These are phyloP conservation scores for Oldenlandia corymbosa DNA, from an alignment of 257 asterid species.

Conservation along the genomic window DNA sequence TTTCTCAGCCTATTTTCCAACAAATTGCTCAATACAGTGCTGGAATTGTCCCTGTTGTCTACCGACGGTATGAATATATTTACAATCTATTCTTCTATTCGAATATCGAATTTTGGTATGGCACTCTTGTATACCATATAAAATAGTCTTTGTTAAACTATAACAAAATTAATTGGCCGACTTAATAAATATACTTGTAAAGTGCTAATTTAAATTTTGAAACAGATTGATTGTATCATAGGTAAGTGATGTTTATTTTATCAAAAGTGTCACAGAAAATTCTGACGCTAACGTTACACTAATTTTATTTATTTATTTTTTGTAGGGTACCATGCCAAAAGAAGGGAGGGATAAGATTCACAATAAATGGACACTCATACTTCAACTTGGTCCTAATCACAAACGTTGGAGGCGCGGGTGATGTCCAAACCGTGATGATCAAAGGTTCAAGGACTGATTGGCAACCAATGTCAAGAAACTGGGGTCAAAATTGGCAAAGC, in stretches of 20 bases:
- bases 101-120: too few relatives aligned
- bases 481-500: constrained; percentile 66
- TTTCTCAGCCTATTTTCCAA: constrained; percentile 27
- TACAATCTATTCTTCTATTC: too few relatives aligned
- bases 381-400: constrained; percentile 50
- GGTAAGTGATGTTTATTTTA: too few relatives aligned
- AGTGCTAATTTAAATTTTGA: too few relatives aligned
- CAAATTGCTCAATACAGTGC: constrained; percentile 27
- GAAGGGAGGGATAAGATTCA: constrained; percentile 49
- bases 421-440: constrained; percentile 38
- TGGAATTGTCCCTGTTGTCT: constrained; percentile 30
- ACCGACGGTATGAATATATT: constrained; percentile 15
- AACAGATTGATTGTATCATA: too few relatives aligned
- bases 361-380: constrained; percentile 49
- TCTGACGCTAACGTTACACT: too few relatives aligned
- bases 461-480: constrained; percentile 48
- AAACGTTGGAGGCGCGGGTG: constrained; percentile 55
- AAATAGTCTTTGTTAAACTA: too few relatives aligned
- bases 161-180: too few relatives aligned
- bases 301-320: neutral
- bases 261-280: too few relatives aligned
- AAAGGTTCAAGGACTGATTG: constrained; percentile 40
- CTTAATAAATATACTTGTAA: too few relatives aligned
- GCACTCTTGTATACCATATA: too few relatives aligned
- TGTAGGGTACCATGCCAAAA: constrained; percentile 43